Conservation (phyloP, 78 protist genomes). For the Speleostelium caveatum region DNA sequence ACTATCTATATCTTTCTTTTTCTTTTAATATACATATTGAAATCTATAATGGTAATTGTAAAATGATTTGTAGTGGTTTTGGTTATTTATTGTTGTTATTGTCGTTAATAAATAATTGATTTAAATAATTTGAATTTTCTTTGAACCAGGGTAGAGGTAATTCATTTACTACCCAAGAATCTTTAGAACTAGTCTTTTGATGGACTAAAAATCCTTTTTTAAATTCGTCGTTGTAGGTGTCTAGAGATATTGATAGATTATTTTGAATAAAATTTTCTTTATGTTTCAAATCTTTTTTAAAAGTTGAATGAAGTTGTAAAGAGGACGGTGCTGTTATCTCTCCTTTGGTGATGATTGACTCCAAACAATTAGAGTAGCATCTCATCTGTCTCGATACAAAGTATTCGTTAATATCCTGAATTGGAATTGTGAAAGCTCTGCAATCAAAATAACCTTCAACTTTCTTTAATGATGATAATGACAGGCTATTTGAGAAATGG, state of each 20-base stretch:
- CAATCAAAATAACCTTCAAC: constrained; percentile 7
- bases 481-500: neutral
- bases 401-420: constrained; percentile 2
- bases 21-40: no score
- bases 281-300: neutral
- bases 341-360: neutral
- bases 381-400: constrained; percentile 22
- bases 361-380: constrained; percentile 23
- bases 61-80: no score
- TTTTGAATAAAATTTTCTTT: neutral
- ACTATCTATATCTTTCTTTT: no score
- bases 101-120: no score
- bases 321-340: no score
- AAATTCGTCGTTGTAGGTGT: neutral
- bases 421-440: constrained; percentile 12
- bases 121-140: no score
- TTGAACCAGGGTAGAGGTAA: no score
- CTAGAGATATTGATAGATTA: neutral
- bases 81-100: no score
- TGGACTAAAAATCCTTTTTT: neutral
- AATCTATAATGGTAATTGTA: no score
- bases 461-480: neutral
- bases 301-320: no score
- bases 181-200: no score
- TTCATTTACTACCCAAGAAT: no score